These are phyloP conservation scores for Sporormia fimetaria DNA, from an alignment of 495 filamentous ascomycete species.

Conservation along the genomic window DNA sequence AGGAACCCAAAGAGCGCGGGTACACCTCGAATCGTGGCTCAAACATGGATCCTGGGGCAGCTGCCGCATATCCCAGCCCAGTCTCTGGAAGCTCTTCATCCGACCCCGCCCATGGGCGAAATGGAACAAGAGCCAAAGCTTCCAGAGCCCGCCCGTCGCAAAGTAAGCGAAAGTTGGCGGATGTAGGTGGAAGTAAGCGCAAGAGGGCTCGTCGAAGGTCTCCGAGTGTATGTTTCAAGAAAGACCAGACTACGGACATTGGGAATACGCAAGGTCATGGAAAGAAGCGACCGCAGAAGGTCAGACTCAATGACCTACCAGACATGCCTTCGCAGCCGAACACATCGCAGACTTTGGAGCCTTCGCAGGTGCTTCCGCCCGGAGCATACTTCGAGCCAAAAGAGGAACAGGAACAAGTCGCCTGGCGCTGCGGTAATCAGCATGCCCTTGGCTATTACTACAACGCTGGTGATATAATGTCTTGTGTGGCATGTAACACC, in stretches of 20 bases:
- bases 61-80: neutral
- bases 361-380: conserved; percentile 3
- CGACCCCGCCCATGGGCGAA: no score
- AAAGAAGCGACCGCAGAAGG: no score
- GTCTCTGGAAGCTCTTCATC: neutral
- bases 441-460: conserved; percentile 13
- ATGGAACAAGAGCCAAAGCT: no score
- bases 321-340: conserved; percentile 4
- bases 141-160: no score
- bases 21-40: neutral
- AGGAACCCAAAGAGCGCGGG: neutral
- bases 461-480: conserved; percentile 11
- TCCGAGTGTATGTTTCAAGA: no score
- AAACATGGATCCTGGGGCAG: neutral
- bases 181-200: no score
- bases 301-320: no score
- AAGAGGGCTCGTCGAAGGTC: no score
- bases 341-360: conserved; percentile 6
- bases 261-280: no score
- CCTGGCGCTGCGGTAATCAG: conserved; percentile 14
- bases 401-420: conserved; percentile 1
- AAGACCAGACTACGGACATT: no score
- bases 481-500: conserved; percentile 8
- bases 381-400: conserved; percentile 5
- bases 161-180: no score